These are phyloP conservation scores for Vitis hybrid DNA, from an alignment of 177 flowering plant genomes.

Conservation along the genomic window DNA sequence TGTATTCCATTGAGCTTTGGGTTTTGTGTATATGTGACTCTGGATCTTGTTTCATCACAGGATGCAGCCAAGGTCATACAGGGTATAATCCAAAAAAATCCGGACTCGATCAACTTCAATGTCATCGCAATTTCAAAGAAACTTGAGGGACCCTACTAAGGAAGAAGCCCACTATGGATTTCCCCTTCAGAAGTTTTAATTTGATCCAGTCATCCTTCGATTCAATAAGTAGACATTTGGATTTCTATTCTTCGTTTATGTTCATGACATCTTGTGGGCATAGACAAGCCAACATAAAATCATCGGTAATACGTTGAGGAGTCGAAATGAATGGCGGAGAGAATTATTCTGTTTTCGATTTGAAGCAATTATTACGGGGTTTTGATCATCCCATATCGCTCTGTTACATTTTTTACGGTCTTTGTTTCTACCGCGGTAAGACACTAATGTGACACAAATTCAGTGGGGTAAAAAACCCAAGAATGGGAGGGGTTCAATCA, in stretches of 20 bases:
- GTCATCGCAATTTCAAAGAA: conserved; percentile 87
- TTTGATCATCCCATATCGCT: not conserved
- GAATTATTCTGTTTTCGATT: too few species aligned
- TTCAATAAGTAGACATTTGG: not conserved
- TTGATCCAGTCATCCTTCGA: not conserved
- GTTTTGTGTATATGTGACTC: not conserved
- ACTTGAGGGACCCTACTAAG: conserved; percentile 13
- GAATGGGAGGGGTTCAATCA: too few species aligned
- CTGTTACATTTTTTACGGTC: not conserved
- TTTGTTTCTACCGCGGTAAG: too few species aligned
- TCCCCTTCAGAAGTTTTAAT: conserved; percentile 3
- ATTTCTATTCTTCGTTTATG: not conserved
- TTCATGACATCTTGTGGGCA: not conserved
- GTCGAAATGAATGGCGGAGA: not conserved
- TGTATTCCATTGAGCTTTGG: not conserved
- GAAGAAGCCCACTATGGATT: not conserved
- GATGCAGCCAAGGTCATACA: conserved; percentile 89
- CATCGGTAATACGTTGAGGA: not conserved
- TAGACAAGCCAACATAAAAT: not conserved
- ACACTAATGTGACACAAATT: too few species aligned
- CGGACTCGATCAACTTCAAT: conserved; percentile 77
- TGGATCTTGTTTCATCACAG: conserved; percentile 34
- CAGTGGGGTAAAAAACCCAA: too few species aligned
- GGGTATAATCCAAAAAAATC: conserved; percentile 64
- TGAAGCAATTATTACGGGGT: not conserved